Evolutionary conservation across 2,329 filamentous ascomycete genomes (phyloP), one percentile per base, ranked within the genome.

Genomic region (Ambrosiella beaveri): DNA sequence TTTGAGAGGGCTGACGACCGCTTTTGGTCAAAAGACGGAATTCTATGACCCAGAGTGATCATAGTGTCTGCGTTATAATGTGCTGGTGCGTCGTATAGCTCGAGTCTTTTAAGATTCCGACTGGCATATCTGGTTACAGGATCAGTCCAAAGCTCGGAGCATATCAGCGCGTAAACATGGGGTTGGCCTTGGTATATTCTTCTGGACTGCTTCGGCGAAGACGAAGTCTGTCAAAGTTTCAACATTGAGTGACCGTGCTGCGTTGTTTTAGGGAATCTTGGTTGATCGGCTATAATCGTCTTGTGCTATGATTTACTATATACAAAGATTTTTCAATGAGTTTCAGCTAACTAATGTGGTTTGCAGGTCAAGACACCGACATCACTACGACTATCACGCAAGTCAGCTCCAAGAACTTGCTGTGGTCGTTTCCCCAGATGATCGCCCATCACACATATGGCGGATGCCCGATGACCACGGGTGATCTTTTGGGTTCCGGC

Each of bases 361-460:
- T 15, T 15, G 7, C 8, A 47, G 44, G 44, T 15, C n/a, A 13
- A 47, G 19, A 13, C 11, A 47, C 11, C 44, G n/a, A 47, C 4
- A 47, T 17, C 8, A 47, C 54, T 8, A 55, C 58, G 5, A 19
- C 49, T 8, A 45, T 60, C 19, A 57, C 58, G 15, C 55, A 56
- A 37, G 57, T 63, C 44, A 63, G 52, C 17, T 57, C 61, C 49
- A 62, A 61, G 56, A 65, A 69, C 54, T 72, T 89, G 3, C 73
- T 88, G 1, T 90, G 79, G 74, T 87, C 84, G 0, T 89, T 87
- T 69, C 76, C 83, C 1, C 86, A 89, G 68, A 88, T 88, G 84
- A 70, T 90, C 44, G 77, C 85, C 1, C 85, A 89, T 67, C 85
- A 89, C 67, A 81, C 82, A 1, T 74, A 85, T 57, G 82, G 80